A percentile compares a stretch with the other conserved stretches of the same genome.
Evolutionary conservation across 495 filamentous ascomycete genomes (phyloP).

Genomic region (Podospora pseudoanserina): DNA sequence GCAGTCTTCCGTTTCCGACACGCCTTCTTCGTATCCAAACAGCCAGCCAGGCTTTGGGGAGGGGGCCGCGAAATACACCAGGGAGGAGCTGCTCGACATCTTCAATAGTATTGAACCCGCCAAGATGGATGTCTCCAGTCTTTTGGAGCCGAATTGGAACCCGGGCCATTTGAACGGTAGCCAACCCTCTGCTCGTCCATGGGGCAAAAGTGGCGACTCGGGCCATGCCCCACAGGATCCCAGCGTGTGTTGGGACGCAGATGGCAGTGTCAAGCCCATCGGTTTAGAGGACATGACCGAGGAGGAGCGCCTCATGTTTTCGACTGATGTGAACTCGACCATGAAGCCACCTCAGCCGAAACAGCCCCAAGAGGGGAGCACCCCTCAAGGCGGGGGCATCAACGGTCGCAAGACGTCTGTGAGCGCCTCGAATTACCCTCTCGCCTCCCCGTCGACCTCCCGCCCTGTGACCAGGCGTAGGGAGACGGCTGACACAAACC

Average conservation of each 20-base stretch:
- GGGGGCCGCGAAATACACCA: slow-evolving; percentile 58
- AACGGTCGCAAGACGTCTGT: slow-evolving; percentile 73
- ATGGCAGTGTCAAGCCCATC: slow-evolving; percentile 68
- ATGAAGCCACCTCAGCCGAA: slow-evolving; percentile 78
- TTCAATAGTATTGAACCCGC: slow-evolving; percentile 59
- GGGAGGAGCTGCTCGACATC: slow-evolving; percentile 76
- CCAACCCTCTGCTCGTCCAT: slow-evolving; percentile 52
- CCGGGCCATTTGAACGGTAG: slow-evolving; percentile 62
- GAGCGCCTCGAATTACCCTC: slow-evolving; percentile 51
- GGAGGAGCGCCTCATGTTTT: slow-evolving; percentile 82
- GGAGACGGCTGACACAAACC: slow-evolving; percentile 80
- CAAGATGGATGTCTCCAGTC: slow-evolving; percentile 57
- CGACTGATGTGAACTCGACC: slow-evolving; percentile 84
- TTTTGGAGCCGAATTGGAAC: slow-evolving; percentile 74
- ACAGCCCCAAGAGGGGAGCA: slow-evolving; percentile 58
- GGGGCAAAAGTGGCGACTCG: slow-evolving; percentile 75
- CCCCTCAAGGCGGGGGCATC: slow-evolving; percentile 40
- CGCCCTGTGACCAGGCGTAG: slow-evolving; percentile 75
- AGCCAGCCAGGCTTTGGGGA: slow-evolving; percentile 38
- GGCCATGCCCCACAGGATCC: slow-evolving; percentile 47
- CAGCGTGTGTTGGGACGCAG: slow-evolving; percentile 86
- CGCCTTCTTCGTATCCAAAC: slow-evolving; percentile 14
- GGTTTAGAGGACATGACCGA: slow-evolving; percentile 71
- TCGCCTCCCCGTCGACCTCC: slow-evolving; percentile 59
- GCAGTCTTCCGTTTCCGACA: slow-evolving; percentile 20